Percentiles rank a stretch among this genome's conserved stretches.
phyloP scores from a whole-genome alignment of 352 stramenopile genomes.

The Pythium vanterpoolii region DNA sequence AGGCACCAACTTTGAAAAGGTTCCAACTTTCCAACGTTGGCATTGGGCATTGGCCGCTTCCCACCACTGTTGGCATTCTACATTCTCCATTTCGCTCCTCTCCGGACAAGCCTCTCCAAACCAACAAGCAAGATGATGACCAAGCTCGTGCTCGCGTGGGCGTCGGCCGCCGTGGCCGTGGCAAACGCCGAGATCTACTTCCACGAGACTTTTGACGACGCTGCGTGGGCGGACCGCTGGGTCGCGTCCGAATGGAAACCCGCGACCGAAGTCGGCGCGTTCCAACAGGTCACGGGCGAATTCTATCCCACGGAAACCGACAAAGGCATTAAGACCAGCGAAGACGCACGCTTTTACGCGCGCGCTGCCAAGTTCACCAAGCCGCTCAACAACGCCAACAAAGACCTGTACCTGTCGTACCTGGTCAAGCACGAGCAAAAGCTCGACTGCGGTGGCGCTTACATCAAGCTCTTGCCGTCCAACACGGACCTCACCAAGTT shows the following conservation, averaged over 20 bases:
- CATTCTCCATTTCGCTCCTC: conserved; percentile 29
- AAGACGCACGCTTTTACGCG: conserved; percentile 98
- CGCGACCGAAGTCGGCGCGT: conserved; percentile 91
- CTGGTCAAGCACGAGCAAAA: conserved; percentile 98
- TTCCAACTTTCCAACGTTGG: conserved; percentile 13
- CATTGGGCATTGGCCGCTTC: not conserved
- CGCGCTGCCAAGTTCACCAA: conserved; percentile 91
- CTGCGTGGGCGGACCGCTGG: conserved; percentile 65
- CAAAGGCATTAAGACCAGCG: conserved; percentile 94
- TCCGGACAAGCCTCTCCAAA: not conserved
- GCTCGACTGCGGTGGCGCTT: conserved; percentile 98
- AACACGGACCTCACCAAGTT: conserved; percentile 92
- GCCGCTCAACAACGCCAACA: conserved; percentile 87
- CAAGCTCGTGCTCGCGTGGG: conserved; percentile 52
- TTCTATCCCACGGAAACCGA: conserved; percentile 88
- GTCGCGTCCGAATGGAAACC: conserved; percentile 96
- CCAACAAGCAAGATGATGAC: conserved; percentile 44
- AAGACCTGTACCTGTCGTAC: conserved; percentile 95
- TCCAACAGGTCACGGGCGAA: conserved; percentile 92
- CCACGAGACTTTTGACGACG: conserved; percentile 93
- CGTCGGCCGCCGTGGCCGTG: conserved; percentile 44
- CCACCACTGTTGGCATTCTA: not conserved
- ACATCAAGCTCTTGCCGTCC: conserved; percentile 98
- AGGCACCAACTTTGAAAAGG: conserved; percentile 3
- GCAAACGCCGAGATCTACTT: conserved; percentile 87